These are phyloP conservation scores for Hemisphaericaspora xylanilytica DNA, from an alignment of 1,139 yeast species.

Conservation along the genomic window DNA sequence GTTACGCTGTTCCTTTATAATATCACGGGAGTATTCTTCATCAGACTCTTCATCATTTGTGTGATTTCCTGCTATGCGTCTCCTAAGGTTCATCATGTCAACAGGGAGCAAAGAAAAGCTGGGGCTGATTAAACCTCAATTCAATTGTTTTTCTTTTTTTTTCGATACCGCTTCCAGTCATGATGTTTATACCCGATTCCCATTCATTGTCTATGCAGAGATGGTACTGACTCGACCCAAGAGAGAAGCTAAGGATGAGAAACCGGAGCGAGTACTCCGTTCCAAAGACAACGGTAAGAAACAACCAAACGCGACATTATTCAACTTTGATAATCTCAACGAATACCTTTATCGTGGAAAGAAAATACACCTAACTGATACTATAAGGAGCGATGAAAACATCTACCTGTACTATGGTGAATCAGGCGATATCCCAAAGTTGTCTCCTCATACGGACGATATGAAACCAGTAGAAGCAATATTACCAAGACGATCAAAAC, in stretches of 20 bases:
- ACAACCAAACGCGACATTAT: slow-evolving; percentile 16
- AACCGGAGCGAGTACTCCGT: slow-evolving; percentile 19
- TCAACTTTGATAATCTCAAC: slow-evolving; percentile 34
- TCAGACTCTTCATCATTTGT: not conserved
- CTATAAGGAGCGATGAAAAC: slow-evolving; percentile 1
- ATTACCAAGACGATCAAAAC: slow-evolving; percentile 23
- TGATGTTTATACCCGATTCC: no score
- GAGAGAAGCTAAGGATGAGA: not conserved
- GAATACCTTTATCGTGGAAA: slow-evolving; percentile 24
- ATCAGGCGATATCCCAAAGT: slow-evolving; percentile 8
- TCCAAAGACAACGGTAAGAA: slow-evolving; percentile 16
- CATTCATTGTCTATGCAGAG: no score
- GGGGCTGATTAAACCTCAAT: no score
- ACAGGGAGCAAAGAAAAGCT: not conserved
- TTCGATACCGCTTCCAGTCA: no score
- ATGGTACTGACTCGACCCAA: slow-evolving; percentile 14
- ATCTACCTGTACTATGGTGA: slow-evolving; percentile 15
- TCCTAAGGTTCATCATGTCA: slow-evolving; percentile 1
- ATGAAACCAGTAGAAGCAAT: slow-evolving; percentile 9
- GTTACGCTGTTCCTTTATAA: not conserved
- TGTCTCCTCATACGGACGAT: slow-evolving; percentile 5
- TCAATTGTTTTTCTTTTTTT: not conserved
- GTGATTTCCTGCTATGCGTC: not conserved
- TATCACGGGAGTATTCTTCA: not conserved
- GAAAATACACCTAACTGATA: slow-evolving; percentile 17